These are phyloP conservation scores for Candida montana DNA, from an alignment of 805 yeast genomes.

Conservation along the genomic window DNA sequence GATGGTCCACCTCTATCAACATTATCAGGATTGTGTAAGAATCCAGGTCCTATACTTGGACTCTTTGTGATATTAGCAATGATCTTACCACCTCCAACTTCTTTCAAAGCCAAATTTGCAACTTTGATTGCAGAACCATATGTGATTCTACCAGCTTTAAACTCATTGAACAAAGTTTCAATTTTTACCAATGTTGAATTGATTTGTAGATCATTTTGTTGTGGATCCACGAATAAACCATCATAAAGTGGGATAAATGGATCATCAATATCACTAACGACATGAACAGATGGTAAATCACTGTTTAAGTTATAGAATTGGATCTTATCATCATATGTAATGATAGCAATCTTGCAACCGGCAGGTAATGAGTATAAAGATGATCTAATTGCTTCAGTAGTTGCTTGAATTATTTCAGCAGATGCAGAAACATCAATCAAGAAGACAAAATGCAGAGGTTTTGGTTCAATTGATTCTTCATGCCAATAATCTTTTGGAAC, in stretches of 20 bases:
- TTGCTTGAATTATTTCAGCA: conserved; percentile 54
- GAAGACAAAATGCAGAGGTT: conserved; percentile 63
- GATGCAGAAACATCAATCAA: conserved; percentile 66
- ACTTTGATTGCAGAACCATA: conserved; percentile 75
- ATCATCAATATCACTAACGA: conserved; percentile 67
- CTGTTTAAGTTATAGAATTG: conserved; percentile 70
- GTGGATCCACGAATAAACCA: conserved; percentile 79
- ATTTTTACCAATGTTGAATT: conserved; percentile 62
- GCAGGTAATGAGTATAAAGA: conserved; percentile 31
- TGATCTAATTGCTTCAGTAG: conserved; percentile 65
- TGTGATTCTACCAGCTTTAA: conserved; percentile 51
- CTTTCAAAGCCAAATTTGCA: conserved; percentile 55
- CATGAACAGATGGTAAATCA: conserved; percentile 47
- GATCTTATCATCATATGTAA: conserved; percentile 67
- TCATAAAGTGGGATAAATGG: conserved; percentile 75
- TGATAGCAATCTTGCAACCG: conserved; percentile 50
- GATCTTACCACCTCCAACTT: conserved; percentile 81
- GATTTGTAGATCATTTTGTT: conserved; percentile 55
- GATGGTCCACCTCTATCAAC: conserved; percentile 33
- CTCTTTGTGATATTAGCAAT: conserved; percentile 58
- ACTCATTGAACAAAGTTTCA: conserved; percentile 39
- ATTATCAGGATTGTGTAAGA: conserved; percentile 34
- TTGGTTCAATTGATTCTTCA: conserved; percentile 33
- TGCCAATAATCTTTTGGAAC: conserved; percentile 72
- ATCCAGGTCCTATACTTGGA: conserved; percentile 82